Evolutionary conservation across 345 rosid genomes (phyloP), one percentile per base, ranked within the genome.

Genomic region (Pugionium cornutum): DNA sequence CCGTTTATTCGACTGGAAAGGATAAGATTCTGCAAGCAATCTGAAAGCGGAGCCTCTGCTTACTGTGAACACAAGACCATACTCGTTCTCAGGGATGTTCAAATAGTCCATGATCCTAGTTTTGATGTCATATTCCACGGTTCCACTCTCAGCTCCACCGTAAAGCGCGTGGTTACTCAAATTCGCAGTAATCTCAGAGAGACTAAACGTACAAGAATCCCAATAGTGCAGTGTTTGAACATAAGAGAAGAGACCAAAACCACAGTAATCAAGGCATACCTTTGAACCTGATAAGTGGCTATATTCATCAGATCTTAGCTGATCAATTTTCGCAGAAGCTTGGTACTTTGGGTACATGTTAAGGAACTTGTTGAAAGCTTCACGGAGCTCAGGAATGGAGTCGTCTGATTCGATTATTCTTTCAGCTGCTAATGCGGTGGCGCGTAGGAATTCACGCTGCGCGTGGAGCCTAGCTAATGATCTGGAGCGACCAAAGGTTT

Each of bases 181-280:
- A 67, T 86, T 90, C 2, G 92, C 92, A 77, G 97, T 87, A 7
- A 90, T 86, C 76, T 90, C 97, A 32, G 86, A 82, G 67, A 90
- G 81, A 73, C 83, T 83, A 78, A 90, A 87, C 6, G 90, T 77
- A 11, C 92, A 79, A 4, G 97, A 69, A 59, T 86, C 92, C 88
- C 92, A 87, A 68, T 77, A 73, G 50, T 80, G 84, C 5, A 82
- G 84, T 33, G 87, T 83, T 35, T 90, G 97, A 50, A 79, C 69
- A 58, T 83, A 75, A 30, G 97, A 90, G 71, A 90, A 90, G 56
- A 90, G 78, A 50, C 97, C 97, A 64, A 86, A 90, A 40, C 97
- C 97, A 64, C 97, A 90, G 68, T 90, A 87, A 80, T 90, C 97
- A 57, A 90, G 97, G 33, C 97, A 90, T 82, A 90, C 97, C 89